Evolutionary conservation across 495 filamentous ascomycete species (phyloP).

Genomic region (Chaetomium tenue): DNA sequence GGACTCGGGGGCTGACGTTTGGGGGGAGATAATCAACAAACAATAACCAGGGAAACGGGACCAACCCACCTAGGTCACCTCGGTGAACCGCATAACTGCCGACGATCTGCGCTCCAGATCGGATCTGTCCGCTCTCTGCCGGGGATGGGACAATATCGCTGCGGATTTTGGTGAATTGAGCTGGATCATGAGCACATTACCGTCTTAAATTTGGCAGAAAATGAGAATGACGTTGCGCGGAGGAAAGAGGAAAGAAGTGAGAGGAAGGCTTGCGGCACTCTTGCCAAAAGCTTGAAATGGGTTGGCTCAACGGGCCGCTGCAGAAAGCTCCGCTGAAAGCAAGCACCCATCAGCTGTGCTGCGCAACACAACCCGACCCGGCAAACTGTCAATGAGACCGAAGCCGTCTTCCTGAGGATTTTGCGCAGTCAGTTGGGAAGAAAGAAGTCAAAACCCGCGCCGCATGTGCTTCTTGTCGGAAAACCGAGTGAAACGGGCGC

Average conservation of each 20-base stretch:
- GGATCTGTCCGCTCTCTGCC: constrained; percentile 12
- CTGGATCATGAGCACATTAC: constrained; percentile 9
- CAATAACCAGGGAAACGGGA: constrained; percentile 21
- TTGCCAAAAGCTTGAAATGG: constrained; percentile 4
- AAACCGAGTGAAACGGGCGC: not conserved
- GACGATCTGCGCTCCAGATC: constrained; percentile 17
- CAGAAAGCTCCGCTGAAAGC: constrained; percentile 11
- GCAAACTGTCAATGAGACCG: constrained; percentile 4
- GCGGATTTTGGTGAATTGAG: not conserved
- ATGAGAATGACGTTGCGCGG: constrained; percentile 15
- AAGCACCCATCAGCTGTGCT: not conserved
- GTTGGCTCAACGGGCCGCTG: constrained; percentile 1
- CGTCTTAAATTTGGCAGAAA: constrained; percentile 6
- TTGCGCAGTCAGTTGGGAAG: not conserved
- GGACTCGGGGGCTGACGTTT: constrained; percentile 17
- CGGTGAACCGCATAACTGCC: constrained; percentile 26
- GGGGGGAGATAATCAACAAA: constrained; percentile 29
- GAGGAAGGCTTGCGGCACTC: constrained; percentile 12
- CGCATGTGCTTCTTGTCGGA: constrained; percentile 5
- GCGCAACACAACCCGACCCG: not conserved
- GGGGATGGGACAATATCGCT: not conserved
- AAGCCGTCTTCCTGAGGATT: not conserved
- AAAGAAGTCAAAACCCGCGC: constrained; percentile 6
- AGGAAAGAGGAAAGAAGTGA: not conserved
- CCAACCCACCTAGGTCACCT: constrained; percentile 25